phyloP scores from a whole-genome alignment of 2,329 filamentous ascomycete species.

The Zymoseptoria tritici region DNA sequence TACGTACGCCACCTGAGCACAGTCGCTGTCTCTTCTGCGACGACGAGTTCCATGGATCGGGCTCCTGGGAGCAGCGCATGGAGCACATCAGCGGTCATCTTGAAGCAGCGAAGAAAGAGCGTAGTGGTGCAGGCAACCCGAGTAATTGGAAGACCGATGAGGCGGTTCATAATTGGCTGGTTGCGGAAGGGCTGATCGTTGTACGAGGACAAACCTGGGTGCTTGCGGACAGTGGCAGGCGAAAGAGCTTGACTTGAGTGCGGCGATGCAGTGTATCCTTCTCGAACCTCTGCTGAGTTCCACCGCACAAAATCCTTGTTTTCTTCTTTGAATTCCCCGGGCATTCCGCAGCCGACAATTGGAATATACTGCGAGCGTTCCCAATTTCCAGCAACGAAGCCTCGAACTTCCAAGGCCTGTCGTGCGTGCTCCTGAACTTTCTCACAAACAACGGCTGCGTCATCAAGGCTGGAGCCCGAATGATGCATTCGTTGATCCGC shows the following conservation, averaged over 20 bases:
- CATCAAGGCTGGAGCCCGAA: neutral
- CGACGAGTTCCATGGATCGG: conserved; percentile 53
- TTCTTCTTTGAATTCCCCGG: neutral
- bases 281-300: neutral
- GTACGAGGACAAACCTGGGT: neutral
- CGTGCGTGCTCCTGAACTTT: neutral
- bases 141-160: conserved; percentile 32
- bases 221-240: neutral
- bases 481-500: neutral
- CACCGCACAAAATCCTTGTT: neutral
- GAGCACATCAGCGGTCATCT: conserved; percentile 81
- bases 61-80: conserved; percentile 73
- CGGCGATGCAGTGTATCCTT: neutral
- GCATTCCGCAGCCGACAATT: no score
- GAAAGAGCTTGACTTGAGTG: neutral
- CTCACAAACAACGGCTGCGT: neutral
- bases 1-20: conserved; percentile 54
- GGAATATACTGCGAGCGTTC: neutral
- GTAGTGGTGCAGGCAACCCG: conserved; percentile 19
- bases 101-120: conserved; percentile 47
- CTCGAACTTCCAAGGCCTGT: neutral
- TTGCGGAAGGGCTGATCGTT: conserved; percentile 32
- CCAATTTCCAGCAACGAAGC: neutral
- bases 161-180: conserved; percentile 33
- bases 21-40: conserved; percentile 61